These are phyloP conservation scores for Entelexis paramagnoliae DNA, from an alignment of 1,139 yeast species.

Conservation along the genomic window DNA sequence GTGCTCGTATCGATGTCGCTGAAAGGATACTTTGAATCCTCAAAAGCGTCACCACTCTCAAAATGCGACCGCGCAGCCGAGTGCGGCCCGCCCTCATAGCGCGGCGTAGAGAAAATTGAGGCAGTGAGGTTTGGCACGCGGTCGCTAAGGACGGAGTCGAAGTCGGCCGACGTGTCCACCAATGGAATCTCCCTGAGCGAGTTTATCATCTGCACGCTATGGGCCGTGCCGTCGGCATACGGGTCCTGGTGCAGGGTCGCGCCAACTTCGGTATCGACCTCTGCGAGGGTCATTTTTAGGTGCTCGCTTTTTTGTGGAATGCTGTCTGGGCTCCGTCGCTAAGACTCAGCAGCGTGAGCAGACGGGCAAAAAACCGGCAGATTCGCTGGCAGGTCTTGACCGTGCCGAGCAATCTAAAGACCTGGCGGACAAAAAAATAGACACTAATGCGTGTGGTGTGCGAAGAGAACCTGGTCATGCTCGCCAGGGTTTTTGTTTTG, in stretches of 20 bases:
- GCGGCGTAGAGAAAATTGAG: constrained; percentile 12
- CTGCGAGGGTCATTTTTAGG: constrained; percentile 9
- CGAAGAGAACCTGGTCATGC: background rate
- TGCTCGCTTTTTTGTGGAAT: background rate
- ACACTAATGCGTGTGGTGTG: background rate
- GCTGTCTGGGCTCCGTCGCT: background rate
- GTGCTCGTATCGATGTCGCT: constrained; percentile 3
- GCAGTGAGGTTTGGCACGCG: constrained; percentile 5
- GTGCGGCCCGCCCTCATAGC: constrained; percentile 2
- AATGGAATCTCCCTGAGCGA: constrained; percentile 24
- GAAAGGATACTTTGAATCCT: constrained; percentile 1
- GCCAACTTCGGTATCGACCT: constrained; percentile 7
- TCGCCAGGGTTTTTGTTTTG: constrained; percentile 7
- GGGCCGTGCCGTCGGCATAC: background rate
- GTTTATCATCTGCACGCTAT: constrained; percentile 16
- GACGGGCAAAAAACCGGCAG: background rate
- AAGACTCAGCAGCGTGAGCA: background rate
- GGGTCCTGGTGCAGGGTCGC: background rate
- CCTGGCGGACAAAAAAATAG: background rate
- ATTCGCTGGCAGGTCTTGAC: background rate
- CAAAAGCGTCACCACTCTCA: background rate
- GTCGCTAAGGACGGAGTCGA: constrained; percentile 12
- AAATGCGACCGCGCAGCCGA: background rate
- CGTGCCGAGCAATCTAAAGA: background rate
- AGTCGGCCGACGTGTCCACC: constrained; percentile 20